Conservation (phyloP, 2,329 filamentous ascomycete species). For the Bipolaris gigantea region DNA sequence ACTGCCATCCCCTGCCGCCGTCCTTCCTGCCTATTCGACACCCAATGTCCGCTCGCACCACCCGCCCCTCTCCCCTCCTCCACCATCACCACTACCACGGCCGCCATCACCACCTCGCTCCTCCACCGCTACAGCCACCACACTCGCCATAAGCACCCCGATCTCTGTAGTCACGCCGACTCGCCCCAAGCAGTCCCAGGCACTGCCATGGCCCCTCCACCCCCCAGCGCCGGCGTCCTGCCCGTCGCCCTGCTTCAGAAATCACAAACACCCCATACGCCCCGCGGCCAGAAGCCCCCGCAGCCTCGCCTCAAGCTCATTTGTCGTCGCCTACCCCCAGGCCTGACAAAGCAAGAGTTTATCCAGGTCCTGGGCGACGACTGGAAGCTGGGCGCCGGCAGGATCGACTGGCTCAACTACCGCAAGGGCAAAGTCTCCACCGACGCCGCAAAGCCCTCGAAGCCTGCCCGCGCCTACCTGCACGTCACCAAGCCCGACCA, state of each 20-base stretch:
- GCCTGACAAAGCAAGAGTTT: slow-evolving; percentile 79
- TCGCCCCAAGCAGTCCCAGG: too few species aligned
- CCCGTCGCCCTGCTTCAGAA: slow-evolving; percentile 44
- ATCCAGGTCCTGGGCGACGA: slow-evolving; percentile 70
- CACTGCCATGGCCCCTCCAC: slow-evolving; percentile 34
- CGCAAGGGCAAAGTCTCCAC: slow-evolving; percentile 75
- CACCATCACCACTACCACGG: not conserved
- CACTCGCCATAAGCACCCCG: not conserved
- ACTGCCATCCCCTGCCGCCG: not conserved
- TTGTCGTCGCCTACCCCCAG: slow-evolving; percentile 81
- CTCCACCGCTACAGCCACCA: slow-evolving; percentile 10
- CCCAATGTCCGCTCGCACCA: slow-evolving; percentile 5
- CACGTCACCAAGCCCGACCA: slow-evolving; percentile 74
- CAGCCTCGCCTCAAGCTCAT: slow-evolving; percentile 78
- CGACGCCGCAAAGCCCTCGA: slow-evolving; percentile 79
- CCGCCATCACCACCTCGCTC: not conserved
- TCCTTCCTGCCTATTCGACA: not conserved
- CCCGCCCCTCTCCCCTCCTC: slow-evolving; percentile 1
- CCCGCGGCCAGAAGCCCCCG: slow-evolving; percentile 47
- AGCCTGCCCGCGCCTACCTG: slow-evolving; percentile 78
- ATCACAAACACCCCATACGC: slow-evolving; percentile 26
- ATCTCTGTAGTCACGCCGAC: too few species aligned
- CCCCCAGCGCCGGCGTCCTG: slow-evolving; percentile 45
- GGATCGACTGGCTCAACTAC: slow-evolving; percentile 81
- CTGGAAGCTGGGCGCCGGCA: slow-evolving; percentile 80